Base-by-base conservation (phyloP, 2,329 filamentous ascomycete species). In the Xylaria sp. region DNA sequence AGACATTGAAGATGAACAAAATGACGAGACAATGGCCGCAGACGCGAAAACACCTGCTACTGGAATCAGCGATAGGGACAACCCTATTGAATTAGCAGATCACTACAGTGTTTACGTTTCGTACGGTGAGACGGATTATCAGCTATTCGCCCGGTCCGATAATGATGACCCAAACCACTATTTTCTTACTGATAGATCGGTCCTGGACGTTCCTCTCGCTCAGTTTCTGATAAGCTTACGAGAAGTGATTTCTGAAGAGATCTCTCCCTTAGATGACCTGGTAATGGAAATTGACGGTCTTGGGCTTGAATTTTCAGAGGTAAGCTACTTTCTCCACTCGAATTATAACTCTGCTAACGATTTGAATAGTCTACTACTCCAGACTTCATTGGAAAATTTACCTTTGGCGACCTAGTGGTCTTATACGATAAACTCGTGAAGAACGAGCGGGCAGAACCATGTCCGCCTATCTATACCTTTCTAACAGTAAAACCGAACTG, bases 231-330 rank as follows among this genome's bases (percentile, higher is more conserved):
- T 74, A 8, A 77, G 73, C 60, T 64, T 80, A 62, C 77, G 78
- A 15, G 74, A 77, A 37, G 75, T 80, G 3, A 74, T 80, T 55
- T 74, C 76, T 6, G 76, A 78, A 23, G 78, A 80, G 52, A 70
- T 80, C n/a, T 79, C 78, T 46, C 77, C 77, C 58, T 67, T 80
- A 15, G 77, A 80, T 66, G 78, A 80, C 62, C 65, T 80, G 54
- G 76, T 78, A 41, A 71, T 80, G 73, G 73, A 77, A 63, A 72
- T 80, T 51, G 78, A 80, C 65, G 77, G 77, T 15, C 70, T 80
- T 57, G 78, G 77, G 23, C 68, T 80, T 18, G 77, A 79, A 59
- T 78, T 80, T 66, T 76, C 76, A 59, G 77, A 80, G 76, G 78
- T 80, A 74, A 73, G 74, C 20, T 15, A 54, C 51, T 4, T n/a